Evolutionary conservation across 129 eudicot genomes (phyloP).

Genomic region (Cynara cardunculus): DNA sequence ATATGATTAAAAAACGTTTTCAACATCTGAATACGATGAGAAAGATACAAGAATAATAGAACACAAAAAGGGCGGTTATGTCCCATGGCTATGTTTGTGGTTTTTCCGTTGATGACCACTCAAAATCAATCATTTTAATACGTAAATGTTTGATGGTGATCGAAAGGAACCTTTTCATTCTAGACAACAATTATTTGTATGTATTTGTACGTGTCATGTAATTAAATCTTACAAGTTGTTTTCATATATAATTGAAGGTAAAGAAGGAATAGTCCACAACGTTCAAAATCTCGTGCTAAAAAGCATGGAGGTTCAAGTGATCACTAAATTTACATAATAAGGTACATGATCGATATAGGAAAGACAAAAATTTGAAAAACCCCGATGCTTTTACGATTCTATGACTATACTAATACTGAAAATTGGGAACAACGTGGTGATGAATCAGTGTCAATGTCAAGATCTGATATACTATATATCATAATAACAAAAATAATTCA

Average conservation of each 20-base stretch:
- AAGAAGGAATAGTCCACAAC: too few relatives aligned
- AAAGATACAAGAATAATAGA: background rate
- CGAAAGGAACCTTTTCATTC: background rate
- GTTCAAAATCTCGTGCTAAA: too few relatives aligned
- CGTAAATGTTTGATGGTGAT: background rate
- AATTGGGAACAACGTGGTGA: too few relatives aligned
- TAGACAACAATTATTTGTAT: background rate
- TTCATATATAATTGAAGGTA: too few relatives aligned
- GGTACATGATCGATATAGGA: too few relatives aligned
- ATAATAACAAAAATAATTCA: background rate
- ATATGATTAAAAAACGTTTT: background rate
- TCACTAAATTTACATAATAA: too few relatives aligned
- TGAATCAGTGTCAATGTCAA: background rate
- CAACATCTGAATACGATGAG: background rate
- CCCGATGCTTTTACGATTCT: too few relatives aligned
- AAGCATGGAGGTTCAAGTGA: background rate
- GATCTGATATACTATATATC: background rate
- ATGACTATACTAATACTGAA: too few relatives aligned
- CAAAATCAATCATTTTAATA: background rate
- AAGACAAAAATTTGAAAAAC: too few relatives aligned
- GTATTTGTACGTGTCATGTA: background rate
- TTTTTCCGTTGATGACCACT: background rate
- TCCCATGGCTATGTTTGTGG: background rate
- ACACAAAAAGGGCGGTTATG: background rate
- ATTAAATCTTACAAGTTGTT: background rate